phyloP scores from a whole-genome alignment of 768 basidiomycete species.

The Kwoniella europaea region DNA sequence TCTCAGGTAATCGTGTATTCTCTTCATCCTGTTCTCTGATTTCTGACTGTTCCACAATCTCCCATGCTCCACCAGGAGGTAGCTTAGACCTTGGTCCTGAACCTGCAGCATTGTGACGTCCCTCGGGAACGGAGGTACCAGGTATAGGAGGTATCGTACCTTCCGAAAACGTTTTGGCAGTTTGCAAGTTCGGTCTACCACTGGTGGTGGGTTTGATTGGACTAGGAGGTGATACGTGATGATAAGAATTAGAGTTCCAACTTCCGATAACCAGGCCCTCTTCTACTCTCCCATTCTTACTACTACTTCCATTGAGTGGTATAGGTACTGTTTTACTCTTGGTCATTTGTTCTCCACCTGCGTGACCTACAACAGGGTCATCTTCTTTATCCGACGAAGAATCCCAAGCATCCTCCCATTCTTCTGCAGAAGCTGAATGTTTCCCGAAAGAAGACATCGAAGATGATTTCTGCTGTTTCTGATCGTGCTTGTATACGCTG shows the following conservation, averaged over 20 bases:
- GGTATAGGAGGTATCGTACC: conserved; percentile 39
- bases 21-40: conserved; percentile 28
- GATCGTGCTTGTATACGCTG: conserved; percentile 16
- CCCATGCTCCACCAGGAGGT: conserved; percentile 53
- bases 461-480: conserved; percentile 1
- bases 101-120: conserved; percentile 1
- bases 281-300: conserved; percentile 12
- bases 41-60: conserved; percentile 44
- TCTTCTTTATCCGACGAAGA: conserved; percentile 53
- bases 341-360: background rate
- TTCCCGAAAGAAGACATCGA: conserved; percentile 20
- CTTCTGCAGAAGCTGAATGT: conserved; percentile 11
- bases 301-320: conserved; percentile 6
- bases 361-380: background rate
- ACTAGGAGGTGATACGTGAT: conserved; percentile 35
- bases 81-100: conserved; percentile 25
- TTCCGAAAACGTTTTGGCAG: conserved; percentile 43
- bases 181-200: conserved; percentile 23
- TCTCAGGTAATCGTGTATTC: conserved; percentile 11
- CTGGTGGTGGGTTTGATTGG: conserved; percentile 9
- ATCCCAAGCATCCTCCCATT: conserved; percentile 58
- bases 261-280: conserved; percentile 20
- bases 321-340: conserved; percentile 12
- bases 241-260: conserved; percentile 38
- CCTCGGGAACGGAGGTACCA: conserved; percentile 31